A percentile compares a stretch with the other conserved stretches of the same genome.
Conservation (phyloP, 768 basidiomycete genomes). For the Mycena albidolilacea region DNA sequence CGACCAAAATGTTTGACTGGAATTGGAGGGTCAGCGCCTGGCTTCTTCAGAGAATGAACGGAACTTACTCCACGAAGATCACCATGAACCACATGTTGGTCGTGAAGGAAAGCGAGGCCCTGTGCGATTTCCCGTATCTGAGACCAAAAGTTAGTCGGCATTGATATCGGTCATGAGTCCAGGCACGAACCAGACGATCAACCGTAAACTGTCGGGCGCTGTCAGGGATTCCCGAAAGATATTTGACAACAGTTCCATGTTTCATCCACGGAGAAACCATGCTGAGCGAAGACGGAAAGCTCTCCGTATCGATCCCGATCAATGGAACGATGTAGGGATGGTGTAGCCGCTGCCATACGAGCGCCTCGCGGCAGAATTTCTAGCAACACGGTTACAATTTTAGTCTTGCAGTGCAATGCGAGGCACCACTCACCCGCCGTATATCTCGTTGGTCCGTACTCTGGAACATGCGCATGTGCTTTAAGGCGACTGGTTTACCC, state of each 20-base stretch:
- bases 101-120: constrained; percentile 38
- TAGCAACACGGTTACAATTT: neutral
- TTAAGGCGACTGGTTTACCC: constrained; percentile 32
- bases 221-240: constrained; percentile 34
- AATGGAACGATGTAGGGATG: constrained; percentile 42
- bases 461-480: constrained; percentile 33
- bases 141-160: neutral
- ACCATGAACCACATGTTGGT: constrained; percentile 38
- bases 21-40: neutral
- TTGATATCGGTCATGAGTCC: neutral
- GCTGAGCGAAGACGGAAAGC: constrained; percentile 39
- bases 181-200: constrained; percentile 30
- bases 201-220: constrained; percentile 15
- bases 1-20: constrained; percentile 41
- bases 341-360: constrained; percentile 41
- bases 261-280: constrained; percentile 48
- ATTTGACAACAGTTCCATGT: constrained; percentile 44
- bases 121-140: constrained; percentile 40
- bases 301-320: constrained; percentile 41
- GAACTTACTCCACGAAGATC: constrained; percentile 37
- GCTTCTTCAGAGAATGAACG: neutral
- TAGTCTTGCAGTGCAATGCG: neutral
- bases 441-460: constrained; percentile 24
- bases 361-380: constrained; percentile 44
- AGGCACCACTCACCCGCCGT: constrained; percentile 20